Conservation (phyloP, 768 basidiomycete species). For the Pleurotus platypus region DNA sequence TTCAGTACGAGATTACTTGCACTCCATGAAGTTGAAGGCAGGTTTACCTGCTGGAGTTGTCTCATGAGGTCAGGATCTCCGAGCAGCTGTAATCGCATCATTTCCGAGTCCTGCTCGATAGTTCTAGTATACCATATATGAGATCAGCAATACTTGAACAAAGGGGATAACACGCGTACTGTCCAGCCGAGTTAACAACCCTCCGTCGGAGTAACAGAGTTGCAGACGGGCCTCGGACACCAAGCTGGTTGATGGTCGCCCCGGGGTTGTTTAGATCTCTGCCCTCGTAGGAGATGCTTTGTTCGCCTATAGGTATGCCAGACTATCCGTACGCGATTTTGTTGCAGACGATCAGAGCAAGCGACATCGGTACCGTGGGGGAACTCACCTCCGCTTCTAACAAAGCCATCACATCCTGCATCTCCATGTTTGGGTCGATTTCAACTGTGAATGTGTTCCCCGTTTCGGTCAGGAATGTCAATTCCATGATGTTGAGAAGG, state of each 20-base stretch:
- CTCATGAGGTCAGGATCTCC: slow-evolving; percentile 81
- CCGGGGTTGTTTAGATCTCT: slow-evolving; percentile 64
- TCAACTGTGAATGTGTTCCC: slow-evolving; percentile 69
- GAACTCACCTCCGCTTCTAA: slow-evolving; percentile 90
- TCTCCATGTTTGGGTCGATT: slow-evolving; percentile 86
- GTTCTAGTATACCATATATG: slow-evolving; percentile 29
- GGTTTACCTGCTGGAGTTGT: slow-evolving; percentile 62
- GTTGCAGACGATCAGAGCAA: not conserved
- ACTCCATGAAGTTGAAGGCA: not conserved
- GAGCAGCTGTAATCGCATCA: slow-evolving; percentile 84
- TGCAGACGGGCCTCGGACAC: slow-evolving; percentile 54
- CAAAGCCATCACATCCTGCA: slow-evolving; percentile 90
- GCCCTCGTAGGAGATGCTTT: slow-evolving; percentile 66
- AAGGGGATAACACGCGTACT: slow-evolving; percentile 22
- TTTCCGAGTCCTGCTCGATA: slow-evolving; percentile 80
- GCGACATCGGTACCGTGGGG: slow-evolving; percentile 1
- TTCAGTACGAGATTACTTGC: too few relatives aligned
- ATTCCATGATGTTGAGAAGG: slow-evolving; percentile 43
- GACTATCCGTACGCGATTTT: slow-evolving; percentile 43
- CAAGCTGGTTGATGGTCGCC: slow-evolving; percentile 64
- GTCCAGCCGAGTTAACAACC: slow-evolving; percentile 38
- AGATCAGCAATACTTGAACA: not conserved
- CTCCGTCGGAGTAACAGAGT: slow-evolving; percentile 69
- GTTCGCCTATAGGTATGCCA: slow-evolving; percentile 66
- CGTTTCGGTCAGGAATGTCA: slow-evolving; percentile 69